phyloP scores from a whole-genome alignment of 1,139 yeast species.

The Hanseniaspora sp. region DNA sequence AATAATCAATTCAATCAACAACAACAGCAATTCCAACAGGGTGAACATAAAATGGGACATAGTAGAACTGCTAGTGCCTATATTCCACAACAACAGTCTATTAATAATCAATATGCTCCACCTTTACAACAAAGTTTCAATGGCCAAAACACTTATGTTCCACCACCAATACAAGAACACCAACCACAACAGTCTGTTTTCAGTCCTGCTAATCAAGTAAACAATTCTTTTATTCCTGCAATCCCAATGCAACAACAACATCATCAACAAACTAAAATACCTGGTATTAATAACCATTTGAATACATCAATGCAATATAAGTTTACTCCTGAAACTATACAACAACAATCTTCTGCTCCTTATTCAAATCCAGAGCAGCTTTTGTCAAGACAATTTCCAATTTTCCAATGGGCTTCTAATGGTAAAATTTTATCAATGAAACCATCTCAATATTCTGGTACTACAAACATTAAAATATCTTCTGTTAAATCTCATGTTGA shows the following conservation, averaged over 20 bases:
- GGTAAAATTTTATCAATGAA: slow-evolving; percentile 37
- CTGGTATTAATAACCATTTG: slow-evolving; percentile 24
- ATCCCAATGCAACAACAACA: neutral
- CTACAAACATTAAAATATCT: slow-evolving; percentile 10
- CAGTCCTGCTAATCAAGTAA: too few relatives aligned
- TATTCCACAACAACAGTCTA: neutral
- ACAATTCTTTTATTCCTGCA: slow-evolving; percentile 21
- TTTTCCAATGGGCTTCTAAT: slow-evolving; percentile 59
- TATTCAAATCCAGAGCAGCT: slow-evolving; percentile 25
- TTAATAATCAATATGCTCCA: neutral
- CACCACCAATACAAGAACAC: too few relatives aligned
- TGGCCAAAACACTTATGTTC: neutral
- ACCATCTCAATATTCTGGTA: slow-evolving; percentile 29
- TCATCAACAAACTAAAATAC: neutral
- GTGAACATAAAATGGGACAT: neutral
- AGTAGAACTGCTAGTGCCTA: slow-evolving; percentile 9
- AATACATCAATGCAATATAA: neutral
- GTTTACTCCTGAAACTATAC: neutral
- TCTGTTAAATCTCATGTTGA: neutral
- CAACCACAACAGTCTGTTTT: too few relatives aligned
- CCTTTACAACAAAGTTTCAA: neutral
- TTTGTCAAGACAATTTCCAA: slow-evolving; percentile 54
- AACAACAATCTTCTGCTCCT: neutral
- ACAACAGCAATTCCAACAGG: neutral
- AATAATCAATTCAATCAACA: slow-evolving; percentile 3